Conservation (phyloP, 176 grass and related monocot genomes). For the Paspalum notatum region DNA sequence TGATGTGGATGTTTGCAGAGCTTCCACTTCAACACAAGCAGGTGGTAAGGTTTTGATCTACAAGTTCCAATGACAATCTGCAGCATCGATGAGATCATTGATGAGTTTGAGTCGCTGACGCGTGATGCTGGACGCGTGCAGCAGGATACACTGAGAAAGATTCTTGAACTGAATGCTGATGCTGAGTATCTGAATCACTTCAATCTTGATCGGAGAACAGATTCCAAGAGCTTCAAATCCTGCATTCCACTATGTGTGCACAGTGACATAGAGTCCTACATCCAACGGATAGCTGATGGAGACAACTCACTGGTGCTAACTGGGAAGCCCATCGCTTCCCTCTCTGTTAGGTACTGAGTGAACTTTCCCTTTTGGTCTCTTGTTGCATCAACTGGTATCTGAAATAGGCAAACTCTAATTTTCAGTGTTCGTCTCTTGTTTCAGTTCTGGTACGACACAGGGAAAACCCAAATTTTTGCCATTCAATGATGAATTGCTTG, state of each 20-base stretch:
- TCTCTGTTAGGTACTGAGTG: conserved; percentile 71
- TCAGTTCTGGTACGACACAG: conserved; percentile 90
- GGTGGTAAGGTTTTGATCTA: conserved; percentile 21
- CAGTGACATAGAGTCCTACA: conserved; percentile 72
- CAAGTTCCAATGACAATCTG: conserved; percentile 57
- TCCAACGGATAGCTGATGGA: conserved; percentile 75
- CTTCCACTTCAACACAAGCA: conserved; percentile 19
- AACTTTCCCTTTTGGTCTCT: conserved; percentile 1
- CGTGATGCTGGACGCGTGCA: conserved; percentile 59
- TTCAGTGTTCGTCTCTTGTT: conserved; percentile 19
- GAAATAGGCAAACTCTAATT: neutral
- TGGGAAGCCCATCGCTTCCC: conserved; percentile 66
- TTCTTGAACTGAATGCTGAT: conserved; percentile 67
- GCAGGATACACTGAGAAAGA: conserved; percentile 66
- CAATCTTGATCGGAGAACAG: conserved; percentile 72
- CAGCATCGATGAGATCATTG: conserved; percentile 59
- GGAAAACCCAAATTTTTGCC: conserved; percentile 87
- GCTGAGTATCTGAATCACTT: conserved; percentile 76
- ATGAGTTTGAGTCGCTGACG: conserved; percentile 68
- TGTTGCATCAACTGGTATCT: conserved; percentile 1
- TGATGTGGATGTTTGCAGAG: conserved; percentile 3
- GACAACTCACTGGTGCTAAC: conserved; percentile 57
- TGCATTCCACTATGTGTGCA: conserved; percentile 77
- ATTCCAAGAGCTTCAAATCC: conserved; percentile 66
- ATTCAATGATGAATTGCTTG: conserved; percentile 89